Evolutionary conservation across 164 flowering plant species (phyloP).

Genomic region (Vitis rupestris): DNA sequence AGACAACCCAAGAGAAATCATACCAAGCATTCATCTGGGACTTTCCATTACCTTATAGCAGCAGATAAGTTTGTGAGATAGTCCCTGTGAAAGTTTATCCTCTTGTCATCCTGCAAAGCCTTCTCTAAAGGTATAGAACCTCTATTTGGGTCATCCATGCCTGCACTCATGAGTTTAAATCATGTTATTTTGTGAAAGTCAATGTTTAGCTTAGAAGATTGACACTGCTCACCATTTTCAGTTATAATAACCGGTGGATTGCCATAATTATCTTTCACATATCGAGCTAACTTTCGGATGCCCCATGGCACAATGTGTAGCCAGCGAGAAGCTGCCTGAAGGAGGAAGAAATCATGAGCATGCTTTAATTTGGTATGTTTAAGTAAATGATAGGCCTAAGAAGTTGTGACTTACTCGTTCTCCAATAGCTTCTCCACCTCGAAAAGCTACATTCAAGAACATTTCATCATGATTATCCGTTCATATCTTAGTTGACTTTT

Average conservation of each 20-base stretch:
- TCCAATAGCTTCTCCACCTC: conserved; percentile 60
- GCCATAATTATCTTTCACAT: conserved; percentile 65
- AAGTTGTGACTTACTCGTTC: conserved; percentile 53
- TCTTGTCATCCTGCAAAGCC: conserved; percentile 71
- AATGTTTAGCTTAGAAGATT: background rate
- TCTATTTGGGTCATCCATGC: conserved; percentile 78
- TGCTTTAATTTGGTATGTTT: background rate
- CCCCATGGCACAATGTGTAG: conserved; percentile 93
- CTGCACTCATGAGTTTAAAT: conserved; percentile 32
- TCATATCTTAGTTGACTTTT: background rate
- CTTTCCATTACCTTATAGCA: conserved; percentile 59
- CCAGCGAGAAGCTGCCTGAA: conserved; percentile 82
- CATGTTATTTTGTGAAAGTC: background rate
- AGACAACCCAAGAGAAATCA: background rate
- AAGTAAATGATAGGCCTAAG: conserved; percentile 1
- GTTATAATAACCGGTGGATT: conserved; percentile 78
- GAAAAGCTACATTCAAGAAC: conserved; percentile 41
- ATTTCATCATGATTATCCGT: conserved; percentile 4
- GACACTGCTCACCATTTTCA: conserved; percentile 66
- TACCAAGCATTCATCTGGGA: background rate
- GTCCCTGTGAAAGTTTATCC: conserved; percentile 74
- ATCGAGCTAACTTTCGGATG: conserved; percentile 49
- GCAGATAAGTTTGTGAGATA: conserved; percentile 84
- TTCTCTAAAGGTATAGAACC: conserved; percentile 32
- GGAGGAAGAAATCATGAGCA: conserved; percentile 6